These are phyloP conservation scores for Leccinum ochraceum DNA, from an alignment of 768 basidiomycete genomes.

Conservation along the genomic window DNA sequence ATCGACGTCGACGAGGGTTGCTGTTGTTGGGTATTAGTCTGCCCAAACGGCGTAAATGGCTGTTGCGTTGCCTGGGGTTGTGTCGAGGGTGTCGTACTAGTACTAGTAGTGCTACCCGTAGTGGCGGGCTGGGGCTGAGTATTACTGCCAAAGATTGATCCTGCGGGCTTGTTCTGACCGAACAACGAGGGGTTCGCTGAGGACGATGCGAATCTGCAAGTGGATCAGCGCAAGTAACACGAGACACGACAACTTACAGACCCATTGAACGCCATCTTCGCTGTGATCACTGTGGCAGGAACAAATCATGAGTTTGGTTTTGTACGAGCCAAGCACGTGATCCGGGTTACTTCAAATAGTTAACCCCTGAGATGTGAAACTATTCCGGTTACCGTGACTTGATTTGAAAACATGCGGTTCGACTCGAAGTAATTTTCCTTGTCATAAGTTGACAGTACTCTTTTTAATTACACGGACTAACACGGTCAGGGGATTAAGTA, in stretches of 20 bases:
- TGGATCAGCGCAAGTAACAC: conserved; percentile 8
- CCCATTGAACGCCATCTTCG: conserved; percentile 26
- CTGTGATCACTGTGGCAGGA: not conserved
- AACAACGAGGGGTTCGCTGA: conserved; percentile 39
- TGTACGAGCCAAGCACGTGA: conserved; percentile 14
- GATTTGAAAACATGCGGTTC: too few species aligned
- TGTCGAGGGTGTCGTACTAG: conserved; percentile 13
- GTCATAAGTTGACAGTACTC: too few species aligned
- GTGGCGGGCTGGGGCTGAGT: conserved; percentile 27
- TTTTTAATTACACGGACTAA: too few species aligned
- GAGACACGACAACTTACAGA: conserved; percentile 9
- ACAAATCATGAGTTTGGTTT: not conserved
- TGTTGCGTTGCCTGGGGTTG: conserved; percentile 20
- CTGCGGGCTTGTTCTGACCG: conserved; percentile 34
- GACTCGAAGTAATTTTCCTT: too few species aligned
- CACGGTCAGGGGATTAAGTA: too few species aligned
- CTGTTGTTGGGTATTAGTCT: conserved; percentile 1
- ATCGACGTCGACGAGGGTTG: conserved; percentile 9
- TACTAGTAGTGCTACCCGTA: conserved; percentile 6
- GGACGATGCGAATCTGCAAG: conserved; percentile 39
- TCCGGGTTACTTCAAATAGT: not conserved
- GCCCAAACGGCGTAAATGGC: conserved; percentile 1
- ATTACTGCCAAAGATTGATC: conserved; percentile 41
- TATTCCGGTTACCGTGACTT: too few species aligned
- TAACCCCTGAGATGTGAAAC: conserved; percentile 16